Evolutionary conservation across 73 alveolate species (phyloP).

Genomic region (Tetrahymena thermophila): DNA sequence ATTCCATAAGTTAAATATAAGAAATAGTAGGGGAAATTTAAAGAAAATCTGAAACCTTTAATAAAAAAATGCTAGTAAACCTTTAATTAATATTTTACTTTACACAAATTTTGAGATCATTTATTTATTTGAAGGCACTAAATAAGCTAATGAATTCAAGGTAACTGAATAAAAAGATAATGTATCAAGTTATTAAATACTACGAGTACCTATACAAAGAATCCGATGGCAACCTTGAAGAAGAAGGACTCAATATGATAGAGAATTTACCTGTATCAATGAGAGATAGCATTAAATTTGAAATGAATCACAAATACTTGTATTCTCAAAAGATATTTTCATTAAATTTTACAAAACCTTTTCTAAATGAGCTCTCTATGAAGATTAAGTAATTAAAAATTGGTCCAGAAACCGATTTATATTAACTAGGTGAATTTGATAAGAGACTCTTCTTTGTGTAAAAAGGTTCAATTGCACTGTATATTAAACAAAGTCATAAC

Average conservation of each 20-base stretch:
- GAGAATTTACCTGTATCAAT: background rate
- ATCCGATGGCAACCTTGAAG: background rate
- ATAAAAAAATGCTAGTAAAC: background rate
- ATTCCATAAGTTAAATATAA: constrained; percentile 21
- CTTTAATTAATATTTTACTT: too few relatives aligned
- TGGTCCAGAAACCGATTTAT: background rate
- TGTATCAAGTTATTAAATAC: background rate
- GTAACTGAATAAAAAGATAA: background rate
- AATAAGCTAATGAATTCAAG: background rate
- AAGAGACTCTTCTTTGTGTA: background rate
- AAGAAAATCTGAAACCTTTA: background rate
- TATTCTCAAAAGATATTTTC: background rate
- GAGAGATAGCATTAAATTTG: background rate
- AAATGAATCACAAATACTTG: background rate
- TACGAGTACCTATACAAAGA: background rate
- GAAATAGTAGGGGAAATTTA: background rate
- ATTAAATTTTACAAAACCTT: background rate
- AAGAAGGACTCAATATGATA: background rate
- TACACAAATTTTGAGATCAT: too few relatives aligned
- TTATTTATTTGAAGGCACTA: background rate
- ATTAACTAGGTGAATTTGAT: background rate
- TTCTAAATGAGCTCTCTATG: background rate
- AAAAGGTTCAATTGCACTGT: background rate
- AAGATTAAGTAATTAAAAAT: background rate
- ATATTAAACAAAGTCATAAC: background rate